A percentile compares a stretch with the other conserved stretches of the same genome.
Evolutionary conservation across 2,329 filamentous ascomycete genomes (phyloP).

Genomic region (Fusarium fracticaudum): DNA sequence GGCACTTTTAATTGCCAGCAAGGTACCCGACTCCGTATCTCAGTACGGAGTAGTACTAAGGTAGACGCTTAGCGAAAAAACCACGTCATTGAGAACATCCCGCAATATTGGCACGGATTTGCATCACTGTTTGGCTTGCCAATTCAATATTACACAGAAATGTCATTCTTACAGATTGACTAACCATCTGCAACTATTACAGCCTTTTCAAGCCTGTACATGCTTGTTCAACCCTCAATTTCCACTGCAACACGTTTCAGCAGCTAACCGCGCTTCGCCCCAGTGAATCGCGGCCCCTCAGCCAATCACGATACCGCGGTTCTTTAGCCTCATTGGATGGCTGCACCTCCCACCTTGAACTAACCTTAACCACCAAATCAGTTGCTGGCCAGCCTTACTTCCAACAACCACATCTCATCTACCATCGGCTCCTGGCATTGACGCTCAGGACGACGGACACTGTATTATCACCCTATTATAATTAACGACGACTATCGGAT

Average conservation of each 20-base stretch:
- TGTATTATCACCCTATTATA: slow-evolving; percentile 16
- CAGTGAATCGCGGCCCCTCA: slow-evolving; percentile 28
- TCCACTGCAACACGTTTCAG: slow-evolving; percentile 14
- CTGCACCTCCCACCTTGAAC: slow-evolving; percentile 40
- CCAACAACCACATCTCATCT: slow-evolving; percentile 36
- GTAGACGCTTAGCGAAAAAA: slow-evolving; percentile 22
- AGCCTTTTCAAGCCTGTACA: not conserved
- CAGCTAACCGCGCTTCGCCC: slow-evolving; percentile 35
- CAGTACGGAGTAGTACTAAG: not conserved
- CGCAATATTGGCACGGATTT: not conserved
- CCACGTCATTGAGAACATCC: slow-evolving; percentile 26
- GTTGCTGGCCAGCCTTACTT: slow-evolving; percentile 25
- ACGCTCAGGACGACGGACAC: slow-evolving; percentile 17
- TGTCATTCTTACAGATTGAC: not conserved
- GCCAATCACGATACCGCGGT: slow-evolving; percentile 37
- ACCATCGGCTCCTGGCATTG: slow-evolving; percentile 35
- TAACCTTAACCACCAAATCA: slow-evolving; percentile 28
- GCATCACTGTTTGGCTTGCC: not conserved
- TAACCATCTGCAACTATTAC: not conserved
- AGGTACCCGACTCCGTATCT: slow-evolving; percentile 2
- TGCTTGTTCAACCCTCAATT: slow-evolving; percentile 1
- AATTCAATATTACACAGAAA: not conserved
- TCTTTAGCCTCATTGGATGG: slow-evolving; percentile 32
- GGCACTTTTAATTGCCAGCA: slow-evolving; percentile 15
- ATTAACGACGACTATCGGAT: slow-evolving; percentile 11